A percentile compares a stretch with the other conserved stretches of the same genome.
These are phyloP conservation scores for Tetrapyrgos nigripes DNA, from an alignment of 1,284 basidiomycete genomes.

Conservation along the genomic window DNA sequence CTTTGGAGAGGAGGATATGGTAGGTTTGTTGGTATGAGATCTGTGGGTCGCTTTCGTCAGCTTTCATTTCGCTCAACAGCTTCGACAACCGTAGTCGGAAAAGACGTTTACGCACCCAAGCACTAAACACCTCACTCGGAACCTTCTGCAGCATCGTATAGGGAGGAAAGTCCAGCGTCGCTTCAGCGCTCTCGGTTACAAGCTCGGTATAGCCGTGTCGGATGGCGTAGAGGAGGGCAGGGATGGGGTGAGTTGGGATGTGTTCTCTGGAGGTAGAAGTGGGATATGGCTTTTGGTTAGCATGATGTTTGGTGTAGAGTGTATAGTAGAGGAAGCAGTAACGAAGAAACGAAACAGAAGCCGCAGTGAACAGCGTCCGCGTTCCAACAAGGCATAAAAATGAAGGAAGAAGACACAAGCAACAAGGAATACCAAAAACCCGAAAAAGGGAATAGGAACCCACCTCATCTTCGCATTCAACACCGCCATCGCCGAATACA, in stretches of 20 bases:
- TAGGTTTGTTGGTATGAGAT: conserved; percentile 17
- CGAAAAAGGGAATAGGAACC: not conserved
- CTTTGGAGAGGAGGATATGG: conserved; percentile 17
- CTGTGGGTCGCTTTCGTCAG: conserved; percentile 1
- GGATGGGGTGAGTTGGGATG: conserved; percentile 15
- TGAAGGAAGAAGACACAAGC: no score
- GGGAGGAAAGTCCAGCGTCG: conserved; percentile 16
- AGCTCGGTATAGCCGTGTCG: conserved; percentile 20
- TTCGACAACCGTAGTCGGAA: no score
- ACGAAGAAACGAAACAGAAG: no score
- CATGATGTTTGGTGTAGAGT: no score
- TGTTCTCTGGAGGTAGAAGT: conserved; percentile 15
- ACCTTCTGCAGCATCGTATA: conserved; percentile 17
- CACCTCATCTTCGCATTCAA: conserved; percentile 26
- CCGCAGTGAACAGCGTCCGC: no score
- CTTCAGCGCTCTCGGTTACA: conserved; percentile 19
- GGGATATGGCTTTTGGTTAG: not conserved
- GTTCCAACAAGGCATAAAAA: no score
- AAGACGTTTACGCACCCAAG: conserved; percentile 15
- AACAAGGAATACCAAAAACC: not conserved
- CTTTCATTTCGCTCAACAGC: not conserved
- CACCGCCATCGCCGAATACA: conserved; percentile 33
- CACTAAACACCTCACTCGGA: conserved; percentile 17
- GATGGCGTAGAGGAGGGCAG: conserved; percentile 17
- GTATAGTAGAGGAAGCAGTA: no score